These are phyloP conservation scores for Laburnicola sp. DNA, from an alignment of 2,329 filamentous ascomycete genomes.

Conservation along the genomic window DNA sequence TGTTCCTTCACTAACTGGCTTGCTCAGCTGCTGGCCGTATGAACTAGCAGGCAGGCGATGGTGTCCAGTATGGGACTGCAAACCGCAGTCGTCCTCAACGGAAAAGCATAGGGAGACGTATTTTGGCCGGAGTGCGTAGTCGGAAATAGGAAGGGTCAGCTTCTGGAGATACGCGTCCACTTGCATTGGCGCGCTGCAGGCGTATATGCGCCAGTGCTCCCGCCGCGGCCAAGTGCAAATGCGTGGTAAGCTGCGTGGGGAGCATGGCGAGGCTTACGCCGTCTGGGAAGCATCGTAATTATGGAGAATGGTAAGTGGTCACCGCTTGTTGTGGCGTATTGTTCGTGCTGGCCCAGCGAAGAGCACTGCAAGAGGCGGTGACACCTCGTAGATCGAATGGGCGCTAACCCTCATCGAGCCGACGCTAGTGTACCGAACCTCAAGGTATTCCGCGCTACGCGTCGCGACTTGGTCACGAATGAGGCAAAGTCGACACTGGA, in stretches of 20 bases:
- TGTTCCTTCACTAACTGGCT: not conserved
- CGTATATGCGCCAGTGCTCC: not conserved
- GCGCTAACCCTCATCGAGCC: constrained; percentile 1
- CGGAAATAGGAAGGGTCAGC: not conserved
- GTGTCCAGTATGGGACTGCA: not conserved
- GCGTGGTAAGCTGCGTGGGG: constrained; percentile 1
- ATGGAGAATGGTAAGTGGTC: constrained; percentile 1
- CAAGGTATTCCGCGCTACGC: constrained; percentile 7
- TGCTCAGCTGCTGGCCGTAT: not conserved
- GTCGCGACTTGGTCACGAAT: not conserved
- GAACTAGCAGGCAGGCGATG: not conserved
- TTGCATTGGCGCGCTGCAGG: not conserved
- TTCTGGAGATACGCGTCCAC: constrained; percentile 4
- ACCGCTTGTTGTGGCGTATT: constrained; percentile 5
- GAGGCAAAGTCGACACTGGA: not conserved
- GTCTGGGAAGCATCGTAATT: not conserved
- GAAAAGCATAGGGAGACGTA: too few species aligned
- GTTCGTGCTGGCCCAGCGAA: not conserved
- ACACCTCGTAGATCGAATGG: not conserved
- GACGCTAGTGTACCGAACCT: not conserved
- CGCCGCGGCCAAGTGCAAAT: not conserved
- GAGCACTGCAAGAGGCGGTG: constrained; percentile 5
- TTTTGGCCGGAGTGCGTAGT: too few species aligned
- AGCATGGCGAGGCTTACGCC: constrained; percentile 3
- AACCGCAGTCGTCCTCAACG: not conserved